Percentiles rank a stretch among this genome's conserved stretches.
These are phyloP conservation scores for Cutaneotrichosporon dermatis DNA, from an alignment of 1,284 basidiomycete species.

Conservation along the genomic window DNA sequence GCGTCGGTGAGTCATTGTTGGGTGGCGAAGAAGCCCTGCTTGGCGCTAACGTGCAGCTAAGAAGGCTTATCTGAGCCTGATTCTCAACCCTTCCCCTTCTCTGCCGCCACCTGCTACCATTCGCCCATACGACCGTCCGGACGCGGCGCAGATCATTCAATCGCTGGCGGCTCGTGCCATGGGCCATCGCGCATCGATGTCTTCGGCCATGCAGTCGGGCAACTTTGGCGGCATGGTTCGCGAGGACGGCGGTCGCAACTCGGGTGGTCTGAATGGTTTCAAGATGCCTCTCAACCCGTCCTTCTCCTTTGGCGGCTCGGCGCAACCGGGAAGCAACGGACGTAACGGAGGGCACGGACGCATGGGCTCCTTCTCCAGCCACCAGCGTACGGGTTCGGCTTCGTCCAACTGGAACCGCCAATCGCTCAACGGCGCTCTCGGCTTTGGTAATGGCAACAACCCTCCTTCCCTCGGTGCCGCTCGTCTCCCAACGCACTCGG, in stretches of 20 bases:
- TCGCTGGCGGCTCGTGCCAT: conserved; percentile 63
- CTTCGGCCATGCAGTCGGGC: conserved; percentile 23
- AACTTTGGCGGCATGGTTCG: conserved; percentile 14
- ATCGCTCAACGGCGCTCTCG: conserved; percentile 27
- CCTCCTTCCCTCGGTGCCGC: conserved; percentile 18
- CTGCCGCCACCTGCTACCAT: conserved; percentile 64
- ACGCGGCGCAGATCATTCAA: conserved; percentile 84
- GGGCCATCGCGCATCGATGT: conserved; percentile 41
- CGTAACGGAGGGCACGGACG: conserved; percentile 9
- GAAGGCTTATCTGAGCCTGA: conserved; percentile 83
- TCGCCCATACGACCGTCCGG: conserved; percentile 87
- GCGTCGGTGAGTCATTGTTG: conserved; percentile 47
- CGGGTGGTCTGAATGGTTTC: conserved; percentile 20
- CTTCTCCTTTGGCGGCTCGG: conserved; percentile 20
- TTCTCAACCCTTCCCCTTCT: conserved; percentile 73
- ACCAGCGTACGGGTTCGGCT: conserved; percentile 32
- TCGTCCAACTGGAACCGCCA: conserved; percentile 33
- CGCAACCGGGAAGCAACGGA: conserved; percentile 5
- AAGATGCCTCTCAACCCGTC: conserved; percentile 30
- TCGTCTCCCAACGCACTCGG: conserved; percentile 40
- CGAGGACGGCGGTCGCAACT: conserved; percentile 8
- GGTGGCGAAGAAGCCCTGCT: not conserved
- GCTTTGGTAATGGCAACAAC: conserved; percentile 19
- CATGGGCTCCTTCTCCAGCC: conserved; percentile 16
- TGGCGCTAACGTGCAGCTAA: conserved; percentile 59